Percentiles rank a stretch among this genome's conserved stretches.
Evolutionary conservation across 1,139 yeast genomes (phyloP).

Genomic region (Eremothecium cymbalariae): DNA sequence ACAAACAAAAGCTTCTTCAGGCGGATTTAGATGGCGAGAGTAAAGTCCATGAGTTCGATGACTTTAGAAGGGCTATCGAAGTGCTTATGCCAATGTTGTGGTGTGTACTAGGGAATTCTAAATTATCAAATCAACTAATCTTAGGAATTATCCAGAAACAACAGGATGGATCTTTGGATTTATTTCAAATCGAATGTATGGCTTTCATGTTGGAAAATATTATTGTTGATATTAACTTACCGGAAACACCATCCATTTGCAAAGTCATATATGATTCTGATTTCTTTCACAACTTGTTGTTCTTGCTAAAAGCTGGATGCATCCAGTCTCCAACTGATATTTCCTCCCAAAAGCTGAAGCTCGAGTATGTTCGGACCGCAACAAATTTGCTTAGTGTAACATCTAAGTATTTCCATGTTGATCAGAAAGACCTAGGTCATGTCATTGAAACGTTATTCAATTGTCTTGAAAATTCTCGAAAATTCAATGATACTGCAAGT

Average conservation of each 20-base stretch:
- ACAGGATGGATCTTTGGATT: constrained; percentile 23
- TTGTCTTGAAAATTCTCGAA: constrained; percentile 30
- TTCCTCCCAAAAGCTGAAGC: constrained; percentile 17
- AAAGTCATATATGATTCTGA: constrained; percentile 25
- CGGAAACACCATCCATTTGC: constrained; percentile 38
- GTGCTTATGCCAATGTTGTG: constrained; percentile 68
- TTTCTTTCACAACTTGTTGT: constrained; percentile 27
- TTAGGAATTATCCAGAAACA: constrained; percentile 34
- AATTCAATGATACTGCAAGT: constrained; percentile 11
- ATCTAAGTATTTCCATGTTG: constrained; percentile 44
- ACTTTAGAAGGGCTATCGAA: constrained; percentile 63
- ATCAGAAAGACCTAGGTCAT: constrained; percentile 34
- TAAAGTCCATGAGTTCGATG: constrained; percentile 43
- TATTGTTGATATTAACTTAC: constrained; percentile 35
- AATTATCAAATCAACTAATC: constrained; percentile 44
- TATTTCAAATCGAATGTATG: constrained; percentile 59
- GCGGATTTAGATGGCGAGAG: constrained; percentile 30
- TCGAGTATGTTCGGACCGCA: constrained; percentile 37
- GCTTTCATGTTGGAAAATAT: constrained; percentile 50
- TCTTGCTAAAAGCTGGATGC: constrained; percentile 24
- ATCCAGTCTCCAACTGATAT: constrained; percentile 12
- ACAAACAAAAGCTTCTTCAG: constrained; percentile 27
- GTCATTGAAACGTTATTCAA: constrained; percentile 46
- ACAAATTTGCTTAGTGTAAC: constrained; percentile 48
- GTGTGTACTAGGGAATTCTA: constrained; percentile 50